Conservation (phyloP, 306 rosid species). For the Fragaria nilgerrensis region DNA sequence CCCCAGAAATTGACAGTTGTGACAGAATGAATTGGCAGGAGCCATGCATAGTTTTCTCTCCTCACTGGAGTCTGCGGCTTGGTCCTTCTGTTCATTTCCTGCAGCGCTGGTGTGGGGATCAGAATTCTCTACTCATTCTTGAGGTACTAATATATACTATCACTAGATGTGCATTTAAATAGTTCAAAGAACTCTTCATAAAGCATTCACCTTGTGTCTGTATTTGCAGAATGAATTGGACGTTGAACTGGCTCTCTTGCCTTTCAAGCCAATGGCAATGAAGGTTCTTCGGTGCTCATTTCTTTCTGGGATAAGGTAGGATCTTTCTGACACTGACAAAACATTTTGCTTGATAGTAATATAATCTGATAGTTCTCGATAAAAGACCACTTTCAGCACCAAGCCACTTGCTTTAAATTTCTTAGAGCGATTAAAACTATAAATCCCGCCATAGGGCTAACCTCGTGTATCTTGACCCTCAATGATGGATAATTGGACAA, state of each 20-base stretch:
- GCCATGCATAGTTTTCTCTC: constrained; percentile 81
- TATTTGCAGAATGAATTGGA: constrained; percentile 53
- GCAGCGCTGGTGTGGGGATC: constrained; percentile 70
- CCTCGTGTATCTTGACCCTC: not conserved
- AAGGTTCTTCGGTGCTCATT: constrained; percentile 78
- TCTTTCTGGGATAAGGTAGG: constrained; percentile 74
- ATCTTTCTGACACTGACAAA: not conserved
- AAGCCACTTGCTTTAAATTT: not conserved
- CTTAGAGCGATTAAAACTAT: not conserved
- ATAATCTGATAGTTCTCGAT: not conserved
- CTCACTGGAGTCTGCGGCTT: constrained; percentile 84
- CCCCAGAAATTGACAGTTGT: constrained; percentile 28
- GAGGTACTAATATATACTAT: constrained; percentile 49
- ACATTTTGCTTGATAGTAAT: not conserved
- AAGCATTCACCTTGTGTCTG: constrained; percentile 19
- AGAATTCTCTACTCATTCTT: constrained; percentile 73
- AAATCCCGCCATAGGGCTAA: not conserved
- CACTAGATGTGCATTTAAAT: not conserved
- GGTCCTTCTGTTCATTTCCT: constrained; percentile 88
- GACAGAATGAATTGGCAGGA: constrained; percentile 74
- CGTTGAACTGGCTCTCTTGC: constrained; percentile 67
- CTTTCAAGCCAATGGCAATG: constrained; percentile 76
- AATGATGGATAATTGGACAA: not conserved
- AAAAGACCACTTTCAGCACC: not conserved
- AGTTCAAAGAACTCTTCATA: not conserved